Percentiles rank a stretch among this genome's conserved stretches.
These are phyloP conservation scores for Lonicera japonica DNA, from an alignment of 129 eudicot species.

Conservation along the genomic window DNA sequence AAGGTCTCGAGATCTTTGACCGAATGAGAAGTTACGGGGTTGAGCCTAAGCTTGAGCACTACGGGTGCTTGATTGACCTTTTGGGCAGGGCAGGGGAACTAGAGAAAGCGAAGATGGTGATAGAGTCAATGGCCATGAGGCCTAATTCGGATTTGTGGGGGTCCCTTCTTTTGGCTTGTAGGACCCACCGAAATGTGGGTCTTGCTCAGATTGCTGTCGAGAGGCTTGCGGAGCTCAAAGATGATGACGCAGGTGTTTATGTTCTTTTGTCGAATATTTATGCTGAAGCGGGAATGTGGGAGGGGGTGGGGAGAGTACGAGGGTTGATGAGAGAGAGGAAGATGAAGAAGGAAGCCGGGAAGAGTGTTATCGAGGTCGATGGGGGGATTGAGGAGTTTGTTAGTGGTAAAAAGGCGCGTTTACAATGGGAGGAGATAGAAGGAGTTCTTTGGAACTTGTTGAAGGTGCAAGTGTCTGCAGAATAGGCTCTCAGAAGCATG, in stretches of 20 bases:
- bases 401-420: conserved; percentile 20
- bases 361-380: conserved; percentile 43
- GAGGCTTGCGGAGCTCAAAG: conserved; percentile 30
- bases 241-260: conserved; percentile 44
- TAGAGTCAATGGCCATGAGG: conserved; percentile 36
- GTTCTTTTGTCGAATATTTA: conserved; percentile 47
- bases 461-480: conserved; percentile 1
- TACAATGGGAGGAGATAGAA: conserved; percentile 10
- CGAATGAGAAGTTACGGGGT: conserved; percentile 10
- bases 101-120: conserved; percentile 22
- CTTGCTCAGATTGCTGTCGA: conserved; percentile 42
- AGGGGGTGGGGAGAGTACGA: conserved; percentile 31
- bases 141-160: conserved; percentile 39
- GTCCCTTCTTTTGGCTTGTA: conserved; percentile 14
- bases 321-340: conserved; percentile 25
- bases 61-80: conserved; percentile 21
- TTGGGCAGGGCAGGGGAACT: conserved; percentile 19
- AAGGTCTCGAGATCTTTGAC: conserved; percentile 36
- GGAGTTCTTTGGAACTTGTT: conserved; percentile 34
- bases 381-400: conserved; percentile 31
- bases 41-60: conserved; percentile 30
- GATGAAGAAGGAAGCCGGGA: conserved; percentile 33
- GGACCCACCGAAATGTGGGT: conserved; percentile 23
- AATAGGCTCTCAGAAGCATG: background rate
- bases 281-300: conserved; percentile 43